Conservation (phyloP, 2,329 filamentous ascomycete species). For the Pseudofabraea citricarpa region DNA sequence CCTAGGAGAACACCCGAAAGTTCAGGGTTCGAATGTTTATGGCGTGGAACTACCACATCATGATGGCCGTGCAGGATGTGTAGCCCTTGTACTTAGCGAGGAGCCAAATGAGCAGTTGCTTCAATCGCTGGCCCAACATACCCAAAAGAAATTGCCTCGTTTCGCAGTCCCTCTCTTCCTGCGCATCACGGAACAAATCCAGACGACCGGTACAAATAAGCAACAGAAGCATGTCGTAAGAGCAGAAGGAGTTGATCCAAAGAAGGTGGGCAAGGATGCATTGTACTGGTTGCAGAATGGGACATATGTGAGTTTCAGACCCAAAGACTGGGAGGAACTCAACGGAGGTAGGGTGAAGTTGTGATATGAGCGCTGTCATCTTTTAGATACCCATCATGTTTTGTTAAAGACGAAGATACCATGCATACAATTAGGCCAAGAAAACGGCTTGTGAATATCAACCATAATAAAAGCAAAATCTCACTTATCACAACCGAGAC, state of each 20-base stretch:
- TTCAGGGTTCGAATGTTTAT: constrained; percentile 82
- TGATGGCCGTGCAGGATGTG: constrained; percentile 80
- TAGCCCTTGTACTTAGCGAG: constrained; percentile 58
- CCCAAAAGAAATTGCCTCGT: constrained; percentile 53
- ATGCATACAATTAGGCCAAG: too few species aligned
- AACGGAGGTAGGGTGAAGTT: constrained; percentile 58
- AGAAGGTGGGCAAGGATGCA: constrained; percentile 40
- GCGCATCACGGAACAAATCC: constrained; percentile 54
- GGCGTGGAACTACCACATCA: constrained; percentile 75
- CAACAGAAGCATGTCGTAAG: constrained; percentile 75
- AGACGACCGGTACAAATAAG: constrained; percentile 81
- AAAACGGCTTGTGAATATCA: too few species aligned
- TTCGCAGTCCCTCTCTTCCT: constrained; percentile 79
- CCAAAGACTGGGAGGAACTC: constrained; percentile 64
- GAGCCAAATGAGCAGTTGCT: constrained; percentile 42
- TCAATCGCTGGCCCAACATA: constrained; percentile 56
- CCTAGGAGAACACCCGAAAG: constrained; percentile 58
- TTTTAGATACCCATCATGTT: too few species aligned
- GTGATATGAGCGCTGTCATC: too few species aligned
- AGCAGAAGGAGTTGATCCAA: constrained; percentile 68
- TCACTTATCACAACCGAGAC: too few species aligned
- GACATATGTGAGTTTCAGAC: constrained; percentile 63
- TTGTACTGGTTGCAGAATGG: constrained; percentile 56
- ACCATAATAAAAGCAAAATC: too few species aligned
- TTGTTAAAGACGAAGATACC: too few species aligned